Evolutionary conservation across 257 asterid species (phyloP), one percentile per base, ranked within the genome.

Genomic region (Datura wrightii): DNA sequence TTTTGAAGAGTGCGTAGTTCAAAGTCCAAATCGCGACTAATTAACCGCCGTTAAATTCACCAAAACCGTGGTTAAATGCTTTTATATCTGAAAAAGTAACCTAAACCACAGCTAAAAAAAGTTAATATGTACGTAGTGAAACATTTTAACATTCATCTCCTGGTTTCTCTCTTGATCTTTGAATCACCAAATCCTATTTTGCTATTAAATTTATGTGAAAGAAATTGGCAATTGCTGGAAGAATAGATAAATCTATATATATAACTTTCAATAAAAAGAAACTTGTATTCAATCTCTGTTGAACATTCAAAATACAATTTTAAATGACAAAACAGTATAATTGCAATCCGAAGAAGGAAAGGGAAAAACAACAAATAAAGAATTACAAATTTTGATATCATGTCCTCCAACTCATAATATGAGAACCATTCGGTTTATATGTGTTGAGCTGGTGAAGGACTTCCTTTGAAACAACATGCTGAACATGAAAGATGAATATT

Each of bases 391-490:
- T 18, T 18, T 70, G 79, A 42, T 70, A 42, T 70, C 55, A 70
- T 9, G 37, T 55, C 79, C 42, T 42, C 2, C 1, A 70, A 70
- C 36, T 70, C 79, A 70, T 8, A 2, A 70, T 4, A 42, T 65
- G 16, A 42, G 16, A 70, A 39, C 5, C 79, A 9, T 42, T 16
- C 1, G 10, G 10, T 36, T 18, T 74, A 69, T 65, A 69, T 69
- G 42, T 70, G 79, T 70, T 70, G 15, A 41, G 79, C 36, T 70
- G 55, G 79, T 41, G 50, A 69, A 67, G 52, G 54, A 44, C 79
- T 8, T 41, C 0, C 5, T 2, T 24, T 3, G 18, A 44, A 5
- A 44, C 53, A 5, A 44, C 53, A 69, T 16, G 53, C 8, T 69
- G 34, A 69, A 6, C 14, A 69, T 41, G 4, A 70, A 9, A 8